phyloP scores from a whole-genome alignment of 2,329 filamentous ascomycete genomes.

The Fusarium sp. region DNA sequence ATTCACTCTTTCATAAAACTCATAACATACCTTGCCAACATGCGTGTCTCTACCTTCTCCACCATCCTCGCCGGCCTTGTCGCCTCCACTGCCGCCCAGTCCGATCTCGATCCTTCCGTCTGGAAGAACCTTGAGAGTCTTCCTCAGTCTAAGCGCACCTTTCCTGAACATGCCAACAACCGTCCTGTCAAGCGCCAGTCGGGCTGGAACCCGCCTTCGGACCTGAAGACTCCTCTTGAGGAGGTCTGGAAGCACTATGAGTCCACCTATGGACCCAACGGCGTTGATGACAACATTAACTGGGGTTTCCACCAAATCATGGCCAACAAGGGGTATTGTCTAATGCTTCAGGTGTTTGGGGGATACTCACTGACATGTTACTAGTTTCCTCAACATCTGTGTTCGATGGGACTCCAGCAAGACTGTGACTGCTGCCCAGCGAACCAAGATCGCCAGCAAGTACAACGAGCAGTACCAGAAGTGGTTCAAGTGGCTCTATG shows the following conservation, averaged over 20 bases:
- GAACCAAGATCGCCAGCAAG: conserved; percentile 48
- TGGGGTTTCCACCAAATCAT: conserved; percentile 47
- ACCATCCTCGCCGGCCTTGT: conserved; percentile 12
- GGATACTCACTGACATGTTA: background rate
- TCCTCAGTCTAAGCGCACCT: conserved; percentile 1
- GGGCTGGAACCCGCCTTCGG: conserved; percentile 31
- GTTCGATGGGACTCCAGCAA: conserved; percentile 56
- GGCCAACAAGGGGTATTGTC: conserved; percentile 45
- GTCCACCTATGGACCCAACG: conserved; percentile 23
- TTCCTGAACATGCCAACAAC: conserved; percentile 3
- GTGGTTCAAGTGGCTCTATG: conserved; percentile 55
- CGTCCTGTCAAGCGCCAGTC: conserved; percentile 30
- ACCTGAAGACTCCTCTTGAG: conserved; percentile 14
- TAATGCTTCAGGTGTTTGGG: background rate
- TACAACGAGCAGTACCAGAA: conserved; percentile 51
- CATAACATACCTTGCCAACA: background rate
- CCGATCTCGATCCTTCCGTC: conserved; percentile 29
- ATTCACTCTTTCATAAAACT: background rate
- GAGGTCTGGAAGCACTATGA: conserved; percentile 33
- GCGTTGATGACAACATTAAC: conserved; percentile 39
- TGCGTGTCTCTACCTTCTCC: conserved; percentile 11
- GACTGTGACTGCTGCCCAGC: conserved; percentile 49
- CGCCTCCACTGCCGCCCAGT: conserved; percentile 15
- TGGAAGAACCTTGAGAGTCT: conserved; percentile 26
- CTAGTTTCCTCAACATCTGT: conserved; percentile 43